Percentiles rank a stretch among this genome's conserved stretches.
Evolutionary conservation across 257 asterid species (phyloP).

Genomic region (Solanum stenotomum): DNA sequence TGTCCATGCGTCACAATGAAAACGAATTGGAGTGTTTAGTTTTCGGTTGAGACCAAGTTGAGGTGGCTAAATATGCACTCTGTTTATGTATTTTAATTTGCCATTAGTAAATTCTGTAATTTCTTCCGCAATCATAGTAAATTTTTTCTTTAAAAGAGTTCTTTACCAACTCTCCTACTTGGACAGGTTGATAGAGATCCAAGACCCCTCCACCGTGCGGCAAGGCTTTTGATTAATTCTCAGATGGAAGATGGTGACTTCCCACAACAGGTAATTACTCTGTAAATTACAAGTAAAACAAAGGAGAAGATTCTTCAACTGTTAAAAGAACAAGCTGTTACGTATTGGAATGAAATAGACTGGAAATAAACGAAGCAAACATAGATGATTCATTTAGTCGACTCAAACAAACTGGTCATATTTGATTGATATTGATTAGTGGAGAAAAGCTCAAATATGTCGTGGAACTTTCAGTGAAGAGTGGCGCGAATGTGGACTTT

Average conservation of each 20-base stretch:
- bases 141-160: too few relatives aligned
- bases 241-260: constrained; percentile 50
- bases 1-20: neutral
- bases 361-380: neutral
- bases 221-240: constrained; percentile 63
- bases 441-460: neutral
- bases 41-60: neutral
- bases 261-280: constrained; percentile 54
- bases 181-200: neutral
- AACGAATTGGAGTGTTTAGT: neutral
- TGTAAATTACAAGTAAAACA: neutral
- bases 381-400: too few relatives aligned
- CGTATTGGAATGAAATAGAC: neutral
- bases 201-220: constrained; percentile 30
- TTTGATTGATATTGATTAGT: neutral
- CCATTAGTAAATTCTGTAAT: too few relatives aligned
- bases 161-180: too few relatives aligned
- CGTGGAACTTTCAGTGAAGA: neutral
- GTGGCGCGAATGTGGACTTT: neutral
- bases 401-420: neutral
- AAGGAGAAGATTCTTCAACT: neutral
- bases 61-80: neutral
- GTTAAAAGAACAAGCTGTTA: neutral
- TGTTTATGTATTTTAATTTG: too few relatives aligned
- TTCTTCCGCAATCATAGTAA: too few relatives aligned